Evolutionary conservation across 2,329 filamentous ascomycete genomes (phyloP), one percentile per base, ranked within the genome.

Genomic region (Xylaria sp.): DNA sequence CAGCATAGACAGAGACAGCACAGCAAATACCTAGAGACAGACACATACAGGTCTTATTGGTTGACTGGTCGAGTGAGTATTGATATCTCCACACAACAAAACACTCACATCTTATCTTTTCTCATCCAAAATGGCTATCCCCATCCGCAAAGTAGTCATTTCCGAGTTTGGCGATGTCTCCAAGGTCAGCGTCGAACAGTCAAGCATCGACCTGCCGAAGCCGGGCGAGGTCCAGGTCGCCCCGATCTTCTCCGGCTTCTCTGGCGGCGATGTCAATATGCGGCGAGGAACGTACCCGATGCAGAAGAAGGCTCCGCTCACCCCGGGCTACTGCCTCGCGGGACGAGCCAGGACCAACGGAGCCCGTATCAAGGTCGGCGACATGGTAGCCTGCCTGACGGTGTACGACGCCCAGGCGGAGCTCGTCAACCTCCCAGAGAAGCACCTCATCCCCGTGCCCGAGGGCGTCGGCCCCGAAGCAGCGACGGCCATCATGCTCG

Each of bases 251-350:
- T 23, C 31, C 13, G 34, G 54, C n/a, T 41, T 56, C 34, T 56
- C 80, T 1, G 85, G 85, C 44, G 76, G 80, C 67, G 85, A 87
- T 73, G 80, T 86, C 74, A 81, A 82, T 70, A 86, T 86, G 85
- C 82, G 84, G 25, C 76, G 80, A 23, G 84, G 85, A 65, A 72
- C 70, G n/a, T 86, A 86, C 69, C 84, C 84, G 0, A 71, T 83
- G 65, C 83, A 85, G 71, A 81, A 74, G 62, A 76, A 78, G 12
- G 81, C 84, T 0, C 85, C 85, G 1, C 74, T 87, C 1, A 86
- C 83, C 0, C 84, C 84, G 0, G 85, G 85, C 56, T 87, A 86
- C 77, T 82, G 78, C 72, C 80, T 85, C 37, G 79, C 84, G 68
- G 85, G 85, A 39, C 79, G 77, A 18, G 81, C 86, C 54, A 75